phyloP scores from a whole-genome alignment of 164 flowering plant genomes.

The Liriodendron chinense region DNA sequence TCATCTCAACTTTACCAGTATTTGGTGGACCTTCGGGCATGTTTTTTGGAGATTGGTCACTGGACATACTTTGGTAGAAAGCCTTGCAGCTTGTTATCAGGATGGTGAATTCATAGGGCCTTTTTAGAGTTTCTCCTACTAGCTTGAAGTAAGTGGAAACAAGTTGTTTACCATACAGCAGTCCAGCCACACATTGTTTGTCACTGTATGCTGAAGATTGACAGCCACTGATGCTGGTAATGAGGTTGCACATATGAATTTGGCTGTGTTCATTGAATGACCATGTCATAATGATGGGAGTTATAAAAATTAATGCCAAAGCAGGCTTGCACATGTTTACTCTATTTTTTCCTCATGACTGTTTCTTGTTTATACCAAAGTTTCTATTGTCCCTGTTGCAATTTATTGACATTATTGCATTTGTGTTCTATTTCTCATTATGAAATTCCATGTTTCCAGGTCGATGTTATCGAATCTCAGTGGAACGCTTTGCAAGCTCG shows the following conservation, averaged over 20 bases:
- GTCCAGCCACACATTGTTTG: neutral
- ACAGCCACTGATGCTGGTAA: neutral
- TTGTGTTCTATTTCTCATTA: constrained; percentile 4
- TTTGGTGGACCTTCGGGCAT: neutral
- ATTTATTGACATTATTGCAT: neutral
- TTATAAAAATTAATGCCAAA: neutral
- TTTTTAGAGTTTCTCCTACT: too few relatives aligned
- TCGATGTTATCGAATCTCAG: constrained; percentile 98
- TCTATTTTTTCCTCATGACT: neutral
- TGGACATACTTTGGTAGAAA: neutral
- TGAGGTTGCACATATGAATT: neutral
- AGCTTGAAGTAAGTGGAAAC: too few relatives aligned
- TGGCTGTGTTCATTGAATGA: neutral
- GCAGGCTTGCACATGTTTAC: neutral
- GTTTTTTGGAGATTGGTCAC: neutral
- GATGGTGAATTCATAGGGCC: too few relatives aligned
- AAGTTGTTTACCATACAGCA: too few relatives aligned
- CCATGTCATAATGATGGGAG: neutral
- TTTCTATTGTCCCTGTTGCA: neutral
- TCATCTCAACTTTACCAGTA: neutral
- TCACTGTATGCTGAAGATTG: neutral
- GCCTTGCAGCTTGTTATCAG: too few relatives aligned
- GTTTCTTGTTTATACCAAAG: neutral
- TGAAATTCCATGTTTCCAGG: constrained; percentile 40
- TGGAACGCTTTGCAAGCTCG: constrained; percentile 88